These are phyloP conservation scores for Cucurbita argyrosperma DNA, from an alignment of 306 rosid genomes.

Conservation along the genomic window DNA sequence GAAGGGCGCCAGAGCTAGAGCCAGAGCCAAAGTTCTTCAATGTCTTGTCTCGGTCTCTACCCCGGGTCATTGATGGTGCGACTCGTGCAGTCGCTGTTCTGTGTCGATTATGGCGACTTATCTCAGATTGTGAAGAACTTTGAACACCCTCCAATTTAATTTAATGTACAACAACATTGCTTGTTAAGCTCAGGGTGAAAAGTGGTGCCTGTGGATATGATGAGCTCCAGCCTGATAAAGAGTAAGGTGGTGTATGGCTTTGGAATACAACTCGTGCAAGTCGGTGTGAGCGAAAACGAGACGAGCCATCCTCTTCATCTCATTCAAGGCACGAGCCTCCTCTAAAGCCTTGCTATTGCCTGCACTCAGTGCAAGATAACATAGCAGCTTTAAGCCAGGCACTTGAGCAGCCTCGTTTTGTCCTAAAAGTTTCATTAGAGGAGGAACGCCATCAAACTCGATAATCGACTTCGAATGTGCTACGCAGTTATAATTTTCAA, in stretches of 20 bases:
- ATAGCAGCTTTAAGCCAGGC: constrained; percentile 35
- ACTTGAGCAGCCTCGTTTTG: constrained; percentile 28
- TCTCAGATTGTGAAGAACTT: background rate
- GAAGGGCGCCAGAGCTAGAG: background rate
- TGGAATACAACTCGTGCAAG: constrained; percentile 35
- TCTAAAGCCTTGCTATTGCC: constrained; percentile 75
- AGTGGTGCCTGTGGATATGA: constrained; percentile 40
- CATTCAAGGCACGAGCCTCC: constrained; percentile 52
- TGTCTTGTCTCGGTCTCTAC: background rate
- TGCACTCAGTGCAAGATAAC: constrained; percentile 56
- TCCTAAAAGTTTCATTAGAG: constrained; percentile 38
- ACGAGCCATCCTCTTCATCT: constrained; percentile 51
- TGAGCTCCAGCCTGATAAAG: constrained; percentile 79
- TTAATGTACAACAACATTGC: background rate
- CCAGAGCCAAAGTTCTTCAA: background rate
- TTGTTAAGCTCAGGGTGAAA: constrained; percentile 14
- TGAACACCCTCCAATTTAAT: background rate
- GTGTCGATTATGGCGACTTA: background rate
- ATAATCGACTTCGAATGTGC: constrained; percentile 64
- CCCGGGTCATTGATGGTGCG: background rate
- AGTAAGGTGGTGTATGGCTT: constrained; percentile 62
- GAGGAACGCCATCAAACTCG: constrained; percentile 59
- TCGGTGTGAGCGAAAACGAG: constrained; percentile 47
- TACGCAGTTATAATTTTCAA: constrained; percentile 46
- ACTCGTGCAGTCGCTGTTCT: background rate